phyloP scores from a whole-genome alignment of 148 eudicot species.

The Cornus florida region DNA sequence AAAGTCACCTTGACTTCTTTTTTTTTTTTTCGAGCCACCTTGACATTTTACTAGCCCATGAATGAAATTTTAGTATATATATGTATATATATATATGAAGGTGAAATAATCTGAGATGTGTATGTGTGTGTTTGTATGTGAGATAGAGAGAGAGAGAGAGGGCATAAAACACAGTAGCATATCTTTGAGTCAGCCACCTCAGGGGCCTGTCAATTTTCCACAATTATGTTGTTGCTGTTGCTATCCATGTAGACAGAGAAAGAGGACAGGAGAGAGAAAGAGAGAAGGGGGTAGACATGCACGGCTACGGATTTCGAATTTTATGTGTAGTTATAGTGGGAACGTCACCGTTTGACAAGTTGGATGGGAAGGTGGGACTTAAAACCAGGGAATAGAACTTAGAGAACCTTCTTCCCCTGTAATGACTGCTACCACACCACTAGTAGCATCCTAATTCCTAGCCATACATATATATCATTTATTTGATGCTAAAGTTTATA shows the following conservation, averaged over 20 bases:
- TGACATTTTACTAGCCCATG: not conserved
- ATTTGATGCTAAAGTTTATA: too few relatives aligned
- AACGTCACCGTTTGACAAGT: not conserved
- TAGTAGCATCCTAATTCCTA: not conserved
- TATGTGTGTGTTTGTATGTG: too few relatives aligned
- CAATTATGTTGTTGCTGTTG: conserved; percentile 19
- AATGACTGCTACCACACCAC: not conserved
- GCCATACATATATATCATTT: too few relatives aligned
- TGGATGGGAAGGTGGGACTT: not conserved
- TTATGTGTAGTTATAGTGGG: not conserved
- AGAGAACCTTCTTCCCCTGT: not conserved
- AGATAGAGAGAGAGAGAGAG: not conserved
- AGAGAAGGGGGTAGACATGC: not conserved
- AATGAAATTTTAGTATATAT: too few relatives aligned
- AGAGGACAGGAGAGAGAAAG: not conserved
- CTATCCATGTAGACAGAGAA: not conserved
- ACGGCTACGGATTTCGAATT: conserved; percentile 9
- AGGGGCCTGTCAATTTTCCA: conserved; percentile 32
- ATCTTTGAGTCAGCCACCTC: conserved; percentile 25
- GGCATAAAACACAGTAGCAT: not conserved
- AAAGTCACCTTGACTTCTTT: not conserved
- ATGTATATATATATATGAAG: too few relatives aligned
- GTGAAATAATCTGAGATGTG: too few relatives aligned
- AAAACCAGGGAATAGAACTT: conserved; percentile 4
- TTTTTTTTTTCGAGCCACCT: not conserved